Base-by-base conservation (phyloP, 2,329 filamentous ascomycete species). In the Microsporum canis region DNA sequence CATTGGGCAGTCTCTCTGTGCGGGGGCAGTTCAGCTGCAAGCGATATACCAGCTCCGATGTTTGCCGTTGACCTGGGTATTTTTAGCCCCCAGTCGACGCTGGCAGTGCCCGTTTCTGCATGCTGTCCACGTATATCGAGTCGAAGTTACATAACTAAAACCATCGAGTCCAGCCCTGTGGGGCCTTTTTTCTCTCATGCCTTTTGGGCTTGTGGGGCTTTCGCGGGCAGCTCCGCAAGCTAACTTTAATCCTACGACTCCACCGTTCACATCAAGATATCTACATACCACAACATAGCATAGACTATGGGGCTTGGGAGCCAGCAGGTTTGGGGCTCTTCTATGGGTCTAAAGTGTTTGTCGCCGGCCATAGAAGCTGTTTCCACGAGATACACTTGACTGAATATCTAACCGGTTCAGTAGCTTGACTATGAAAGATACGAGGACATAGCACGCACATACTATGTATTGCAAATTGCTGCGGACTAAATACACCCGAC, bases 161-260 rank as follows among this genome's bases (percentile, higher is more conserved):
- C 39, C 8, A 57, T 10, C 27, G 38, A 57, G 55, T 57, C 55
- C 55, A 38, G 55, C 55, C 55, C 31, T 57, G 55, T 57, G 55
- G 55, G 55, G 55, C 55, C 5, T 10, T 38, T 8, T 12, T 23
- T 23, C 17, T 23, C 17, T 23, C 17, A 23, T 23, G 17, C 17
- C 17, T 23, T 23, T 41, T 41, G 17, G 55, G 34, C 34, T 57
- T 29, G 43, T 47, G 43, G 43, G n/a, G 29, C 17, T 23, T 23
- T 39, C n/a, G n/a, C 27, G 55, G 55, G 55, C 55, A 38, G 10
- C 31, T 38, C 34, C 34, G 55, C 8, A 23, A 57, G 33, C 12
- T 57, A 57, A 57, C 33, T 56, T 56, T 17, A 56, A 31, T 3
- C 29, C 12, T 7, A 38, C 34, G 10, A 38, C 34, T 31, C 17